A percentile compares a stretch with the other conserved stretches of the same genome.
Evolutionary conservation across 306 rosid species (phyloP).

Genomic region (Gastrolobium villosum): DNA sequence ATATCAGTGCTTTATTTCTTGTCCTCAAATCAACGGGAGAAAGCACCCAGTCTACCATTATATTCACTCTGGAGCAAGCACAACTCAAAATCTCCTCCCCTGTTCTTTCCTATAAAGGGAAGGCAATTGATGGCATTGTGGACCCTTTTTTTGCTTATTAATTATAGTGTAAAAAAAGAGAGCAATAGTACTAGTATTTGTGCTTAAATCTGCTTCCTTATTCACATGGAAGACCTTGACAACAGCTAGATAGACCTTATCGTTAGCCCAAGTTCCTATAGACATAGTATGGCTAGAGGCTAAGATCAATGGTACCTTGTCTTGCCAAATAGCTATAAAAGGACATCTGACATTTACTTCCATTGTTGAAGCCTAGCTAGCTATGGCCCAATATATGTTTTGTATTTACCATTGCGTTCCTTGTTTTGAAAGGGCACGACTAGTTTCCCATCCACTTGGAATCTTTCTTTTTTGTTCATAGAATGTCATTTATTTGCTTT

Average conservation of each 20-base stretch:
- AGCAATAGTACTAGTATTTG: neutral
- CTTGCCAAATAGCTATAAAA: constrained; percentile 44
- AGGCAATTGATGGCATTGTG: constrained; percentile 37
- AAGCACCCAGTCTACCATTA: constrained; percentile 8
- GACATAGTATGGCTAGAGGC: constrained; percentile 12
- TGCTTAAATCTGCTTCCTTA: neutral
- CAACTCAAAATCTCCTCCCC: constrained; percentile 1
- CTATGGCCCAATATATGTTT: constrained; percentile 38
- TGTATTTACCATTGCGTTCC: constrained; percentile 15
- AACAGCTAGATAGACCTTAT: constrained; percentile 18
- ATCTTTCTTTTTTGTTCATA: constrained; percentile 25
- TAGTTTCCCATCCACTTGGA: neutral
- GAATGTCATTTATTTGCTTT: constrained; percentile 1
- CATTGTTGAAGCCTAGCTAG: constrained; percentile 32
- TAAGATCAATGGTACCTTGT: constrained; percentile 29
- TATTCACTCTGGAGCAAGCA: constrained; percentile 8
- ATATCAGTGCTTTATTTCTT: neutral
- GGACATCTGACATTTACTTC: constrained; percentile 39
- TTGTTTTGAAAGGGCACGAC: constrained; percentile 4
- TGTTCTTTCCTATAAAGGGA: constrained; percentile 20
- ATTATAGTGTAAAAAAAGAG: neutral
- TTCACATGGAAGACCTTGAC: constrained; percentile 24
- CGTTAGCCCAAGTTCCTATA: neutral
- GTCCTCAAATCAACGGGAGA: neutral
- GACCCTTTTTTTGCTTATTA: constrained; percentile 26